A percentile compares a stretch with the other conserved stretches of the same genome.
These are phyloP conservation scores for Penicillium hesseltinei DNA, from an alignment of 2,329 filamentous ascomycete species.

Conservation along the genomic window DNA sequence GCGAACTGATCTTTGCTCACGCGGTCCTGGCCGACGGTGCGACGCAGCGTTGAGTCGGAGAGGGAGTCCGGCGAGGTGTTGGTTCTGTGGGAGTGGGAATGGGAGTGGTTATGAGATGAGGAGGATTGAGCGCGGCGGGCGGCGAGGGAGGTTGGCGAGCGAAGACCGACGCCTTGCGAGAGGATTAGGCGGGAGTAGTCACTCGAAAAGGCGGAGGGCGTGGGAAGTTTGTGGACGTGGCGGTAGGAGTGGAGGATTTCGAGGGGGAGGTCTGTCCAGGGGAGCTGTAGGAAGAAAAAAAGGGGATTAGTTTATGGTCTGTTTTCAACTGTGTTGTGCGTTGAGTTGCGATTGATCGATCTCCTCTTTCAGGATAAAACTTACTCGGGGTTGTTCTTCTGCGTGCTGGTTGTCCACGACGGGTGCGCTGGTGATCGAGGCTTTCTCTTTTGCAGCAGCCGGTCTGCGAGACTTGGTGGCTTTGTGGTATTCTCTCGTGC, in stretches of 20 bases:
- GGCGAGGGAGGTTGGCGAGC: slow-evolving; percentile 46
- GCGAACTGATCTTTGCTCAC: slow-evolving; percentile 45
- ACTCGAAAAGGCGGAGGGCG: slow-evolving; percentile 44
- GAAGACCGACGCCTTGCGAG: slow-evolving; percentile 45
- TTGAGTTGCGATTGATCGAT: not conserved
- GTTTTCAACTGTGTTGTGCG: not conserved
- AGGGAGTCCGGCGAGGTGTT: slow-evolving; percentile 7
- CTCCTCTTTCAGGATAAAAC: slow-evolving; percentile 8
- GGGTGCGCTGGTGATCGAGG: slow-evolving; percentile 33
- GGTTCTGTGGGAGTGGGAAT: slow-evolving; percentile 2
- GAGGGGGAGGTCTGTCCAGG: slow-evolving; percentile 45
- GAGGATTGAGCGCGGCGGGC: slow-evolving; percentile 31
- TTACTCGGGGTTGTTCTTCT: slow-evolving; percentile 33
- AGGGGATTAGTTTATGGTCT: not conserved
- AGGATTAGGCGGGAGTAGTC: slow-evolving; percentile 50
- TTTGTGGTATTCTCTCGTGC: slow-evolving; percentile 39
- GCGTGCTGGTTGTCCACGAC: slow-evolving; percentile 6
- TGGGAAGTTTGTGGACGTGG: slow-evolving; percentile 47
- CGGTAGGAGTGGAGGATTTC: slow-evolving; percentile 50
- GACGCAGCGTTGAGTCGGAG: slow-evolving; percentile 21
- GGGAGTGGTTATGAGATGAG: slow-evolving; percentile 10
- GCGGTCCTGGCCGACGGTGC: slow-evolving; percentile 38
- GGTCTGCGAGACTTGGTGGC: slow-evolving; percentile 35
- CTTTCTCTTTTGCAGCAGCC: slow-evolving; percentile 27
- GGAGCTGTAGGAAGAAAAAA: slow-evolving; percentile 32